Percentiles rank a stretch among this genome's conserved stretches.
Evolutionary conservation across 257 asterid genomes (phyloP).

Genomic region (Solanum verrucosum): DNA sequence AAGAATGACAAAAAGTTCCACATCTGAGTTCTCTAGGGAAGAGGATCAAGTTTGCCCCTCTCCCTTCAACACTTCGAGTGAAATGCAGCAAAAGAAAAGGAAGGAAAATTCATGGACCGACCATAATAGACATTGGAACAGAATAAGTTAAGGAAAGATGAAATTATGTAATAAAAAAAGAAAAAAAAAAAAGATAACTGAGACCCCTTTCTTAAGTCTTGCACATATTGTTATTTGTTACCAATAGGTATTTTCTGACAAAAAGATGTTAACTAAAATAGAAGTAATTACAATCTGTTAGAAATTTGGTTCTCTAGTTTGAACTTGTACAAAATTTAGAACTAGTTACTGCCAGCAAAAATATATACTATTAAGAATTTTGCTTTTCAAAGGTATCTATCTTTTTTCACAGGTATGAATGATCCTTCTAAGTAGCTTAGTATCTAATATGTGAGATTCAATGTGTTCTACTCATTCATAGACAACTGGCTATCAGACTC

Average conservation of each 20-base stretch:
- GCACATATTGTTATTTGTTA: not conserved
- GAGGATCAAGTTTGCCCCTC: no score
- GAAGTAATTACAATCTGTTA: not conserved
- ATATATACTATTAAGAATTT: not conserved
- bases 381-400: not conserved
- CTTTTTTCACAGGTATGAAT: not conserved
- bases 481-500: not conserved
- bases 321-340: not conserved
- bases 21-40: no score
- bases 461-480: not conserved
- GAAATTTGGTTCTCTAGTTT: not conserved
- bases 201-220: not conserved
- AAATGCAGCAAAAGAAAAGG: no score
- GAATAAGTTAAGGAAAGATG: not conserved
- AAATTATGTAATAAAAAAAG: not conserved
- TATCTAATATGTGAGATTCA: not conserved
- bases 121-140: not conserved
- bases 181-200: no score
- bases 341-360: not conserved
- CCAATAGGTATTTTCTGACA: not conserved
- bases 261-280: not conserved
- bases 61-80: no score
- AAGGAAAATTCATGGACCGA: no score
- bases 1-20: no score
- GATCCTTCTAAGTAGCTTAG: not conserved